These are phyloP conservation scores for Penicillium paxilli DNA, from an alignment of 495 filamentous ascomycete species.

Conservation along the genomic window DNA sequence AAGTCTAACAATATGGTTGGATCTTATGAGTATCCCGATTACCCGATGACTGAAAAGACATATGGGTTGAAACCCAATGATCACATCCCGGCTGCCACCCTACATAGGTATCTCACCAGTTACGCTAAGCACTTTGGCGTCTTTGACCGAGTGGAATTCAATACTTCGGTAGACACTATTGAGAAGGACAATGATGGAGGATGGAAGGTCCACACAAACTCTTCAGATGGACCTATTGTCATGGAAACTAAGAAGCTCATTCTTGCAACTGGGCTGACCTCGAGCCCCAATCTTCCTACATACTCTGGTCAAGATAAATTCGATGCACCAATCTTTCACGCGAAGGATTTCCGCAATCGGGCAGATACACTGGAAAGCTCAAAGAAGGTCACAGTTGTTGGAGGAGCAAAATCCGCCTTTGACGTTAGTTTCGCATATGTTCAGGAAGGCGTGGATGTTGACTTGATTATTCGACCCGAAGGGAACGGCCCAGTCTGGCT, in stretches of 20 bases:
- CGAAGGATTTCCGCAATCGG: neutral
- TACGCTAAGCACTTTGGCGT: conserved; percentile 5
- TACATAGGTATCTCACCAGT: conserved; percentile 7
- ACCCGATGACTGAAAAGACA: conserved; percentile 26
- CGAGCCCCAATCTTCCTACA: conserved; percentile 37
- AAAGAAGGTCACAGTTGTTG: neutral
- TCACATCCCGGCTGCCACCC: too few species aligned
- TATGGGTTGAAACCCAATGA: conserved; percentile 12
- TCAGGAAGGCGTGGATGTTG: neutral
- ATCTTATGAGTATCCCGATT: conserved; percentile 38
- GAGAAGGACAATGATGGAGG: conserved; percentile 36
- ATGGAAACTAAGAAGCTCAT: too few species aligned
- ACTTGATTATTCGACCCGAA: conserved; percentile 10
- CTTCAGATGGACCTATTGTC: too few species aligned
- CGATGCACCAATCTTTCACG: neutral
- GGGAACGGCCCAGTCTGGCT: conserved; percentile 12
- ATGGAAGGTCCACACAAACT: neutral
- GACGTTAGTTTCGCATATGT: conserved; percentile 29
- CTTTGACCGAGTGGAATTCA: neutral
- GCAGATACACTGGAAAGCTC: too few species aligned
- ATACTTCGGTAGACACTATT: neutral
- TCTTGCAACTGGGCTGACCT: conserved; percentile 45
- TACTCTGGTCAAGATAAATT: conserved; percentile 25
- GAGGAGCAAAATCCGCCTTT: conserved; percentile 15
- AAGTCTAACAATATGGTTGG: conserved; percentile 39